Percentiles rank a stretch among this genome's conserved stretches.
Conservation (phyloP, 2,329 filamentous ascomycete genomes). For the Colletotrichum brevisporum region DNA sequence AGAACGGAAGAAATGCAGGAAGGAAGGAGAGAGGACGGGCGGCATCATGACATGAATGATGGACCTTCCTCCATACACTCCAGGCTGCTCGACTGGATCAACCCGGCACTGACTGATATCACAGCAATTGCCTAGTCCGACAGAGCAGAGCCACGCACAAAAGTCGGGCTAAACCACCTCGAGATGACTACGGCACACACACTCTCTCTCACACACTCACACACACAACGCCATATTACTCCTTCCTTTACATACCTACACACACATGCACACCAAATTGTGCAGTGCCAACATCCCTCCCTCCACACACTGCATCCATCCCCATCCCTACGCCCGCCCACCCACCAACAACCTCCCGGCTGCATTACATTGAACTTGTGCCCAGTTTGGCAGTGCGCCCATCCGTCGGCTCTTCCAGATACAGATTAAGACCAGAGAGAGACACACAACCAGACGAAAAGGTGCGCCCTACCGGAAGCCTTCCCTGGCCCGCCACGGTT, state of each 20-base stretch:
- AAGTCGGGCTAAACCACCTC: background rate
- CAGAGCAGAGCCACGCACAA: background rate
- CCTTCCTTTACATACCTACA: background rate
- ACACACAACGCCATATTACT: background rate
- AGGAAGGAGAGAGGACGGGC: background rate
- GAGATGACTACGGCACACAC: slow-evolving; percentile 9
- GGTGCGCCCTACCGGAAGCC: slow-evolving; percentile 21
- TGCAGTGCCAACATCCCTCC: slow-evolving; percentile 13
- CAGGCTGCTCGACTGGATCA: no score
- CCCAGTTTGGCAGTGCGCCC: slow-evolving; percentile 23
- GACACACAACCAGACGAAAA: background rate
- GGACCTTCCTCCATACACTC: no score
- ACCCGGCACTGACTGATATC: slow-evolving; percentile 8
- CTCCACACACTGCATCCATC: background rate
- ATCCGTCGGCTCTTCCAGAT: slow-evolving; percentile 7
- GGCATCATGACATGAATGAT: slow-evolving; percentile 7
- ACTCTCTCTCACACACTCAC: slow-evolving; percentile 9
- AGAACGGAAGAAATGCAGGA: slow-evolving; percentile 1
- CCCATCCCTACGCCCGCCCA: slow-evolving; percentile 18
- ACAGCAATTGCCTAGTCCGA: slow-evolving; percentile 2
- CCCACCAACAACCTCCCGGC: slow-evolving; percentile 15
- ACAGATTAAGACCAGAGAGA: background rate
- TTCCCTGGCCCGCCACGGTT: slow-evolving; percentile 8
- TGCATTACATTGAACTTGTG: slow-evolving; percentile 13
- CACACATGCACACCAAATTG: slow-evolving; percentile 17